Conservation (phyloP, 164 flowering plant genomes). For the Stephania yunnanensis region DNA sequence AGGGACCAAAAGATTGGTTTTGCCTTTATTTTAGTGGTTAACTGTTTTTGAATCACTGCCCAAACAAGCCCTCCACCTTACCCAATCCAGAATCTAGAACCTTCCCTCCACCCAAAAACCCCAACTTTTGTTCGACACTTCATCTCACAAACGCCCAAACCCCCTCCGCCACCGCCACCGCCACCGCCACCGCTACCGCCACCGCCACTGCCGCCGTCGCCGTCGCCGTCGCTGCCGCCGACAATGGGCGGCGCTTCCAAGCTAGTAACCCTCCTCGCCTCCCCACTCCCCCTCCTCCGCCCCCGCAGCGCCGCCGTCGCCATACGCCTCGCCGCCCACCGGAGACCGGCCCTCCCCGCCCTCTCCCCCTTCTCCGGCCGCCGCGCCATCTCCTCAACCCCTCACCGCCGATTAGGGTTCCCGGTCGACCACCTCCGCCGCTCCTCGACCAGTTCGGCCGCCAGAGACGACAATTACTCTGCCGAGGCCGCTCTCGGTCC, state of each 20-base stretch:
- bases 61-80: neutral
- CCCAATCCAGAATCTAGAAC: neutral
- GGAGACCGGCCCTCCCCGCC: neutral
- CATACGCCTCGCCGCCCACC: conserved; percentile 27
- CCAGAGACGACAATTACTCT: conserved; percentile 16
- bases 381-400: neutral
- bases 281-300: conserved; percentile 28
- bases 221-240: neutral
- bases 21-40: too few relatives aligned
- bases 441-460: conserved; percentile 17
- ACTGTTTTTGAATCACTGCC: too few relatives aligned
- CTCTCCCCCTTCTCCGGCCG: conserved; percentile 7
- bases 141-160: neutral
- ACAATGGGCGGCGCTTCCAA: conserved; percentile 44
- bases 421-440: conserved; percentile 13
- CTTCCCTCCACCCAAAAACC: neutral
- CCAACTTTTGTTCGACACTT: neutral
- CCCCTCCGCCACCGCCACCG: neutral
- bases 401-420: conserved; percentile 11
- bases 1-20: too few relatives aligned
- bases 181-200: neutral
- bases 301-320: conserved; percentile 21
- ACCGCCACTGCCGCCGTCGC: neutral
- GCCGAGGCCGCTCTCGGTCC: neutral
- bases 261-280: conserved; percentile 36